phyloP scores from a whole-genome alignment of 129 eudicot species.

The Sambucus nigra region DNA sequence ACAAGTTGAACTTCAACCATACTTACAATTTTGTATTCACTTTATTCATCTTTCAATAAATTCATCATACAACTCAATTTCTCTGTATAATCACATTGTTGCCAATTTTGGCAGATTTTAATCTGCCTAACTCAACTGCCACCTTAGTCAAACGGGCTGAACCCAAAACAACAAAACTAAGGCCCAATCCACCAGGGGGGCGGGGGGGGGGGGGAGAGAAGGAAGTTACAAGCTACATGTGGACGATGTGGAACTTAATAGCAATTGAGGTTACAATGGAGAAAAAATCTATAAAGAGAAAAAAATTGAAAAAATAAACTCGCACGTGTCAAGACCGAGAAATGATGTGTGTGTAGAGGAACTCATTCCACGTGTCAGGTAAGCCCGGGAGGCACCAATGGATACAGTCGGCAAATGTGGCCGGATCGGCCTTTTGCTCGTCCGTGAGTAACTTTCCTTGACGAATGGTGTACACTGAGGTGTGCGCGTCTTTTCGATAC shows the following conservation, averaged over 20 bases:
- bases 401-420: slow-evolving; percentile 75
- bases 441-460: slow-evolving; percentile 71
- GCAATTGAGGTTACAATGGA: too few species aligned
- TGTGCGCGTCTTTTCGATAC: slow-evolving; percentile 88
- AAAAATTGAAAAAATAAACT: not conserved
- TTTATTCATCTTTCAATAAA: not conserved
- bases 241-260: too few species aligned
- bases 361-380: slow-evolving; percentile 94
- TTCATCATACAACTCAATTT: not conserved
- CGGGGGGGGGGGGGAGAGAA: too few species aligned
- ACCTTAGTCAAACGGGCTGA: too few species aligned
- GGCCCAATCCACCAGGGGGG: too few species aligned
- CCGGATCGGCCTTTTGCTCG: slow-evolving; percentile 78
- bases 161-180: too few species aligned
- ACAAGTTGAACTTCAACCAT: not conserved
- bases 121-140: too few species aligned
- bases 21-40: not conserved
- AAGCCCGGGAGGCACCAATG: slow-evolving; percentile 98
- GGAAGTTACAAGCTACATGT: too few species aligned
- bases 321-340: slow-evolving; percentile 46
- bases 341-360: slow-evolving; percentile 64
- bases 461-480: slow-evolving; percentile 76
- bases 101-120: too few species aligned
- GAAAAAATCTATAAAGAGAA: not conserved
- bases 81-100: too few species aligned